Percentiles rank a stretch among this genome's conserved stretches.
Conservation (phyloP, 306 rosid genomes). For the Rosa rugosa region DNA sequence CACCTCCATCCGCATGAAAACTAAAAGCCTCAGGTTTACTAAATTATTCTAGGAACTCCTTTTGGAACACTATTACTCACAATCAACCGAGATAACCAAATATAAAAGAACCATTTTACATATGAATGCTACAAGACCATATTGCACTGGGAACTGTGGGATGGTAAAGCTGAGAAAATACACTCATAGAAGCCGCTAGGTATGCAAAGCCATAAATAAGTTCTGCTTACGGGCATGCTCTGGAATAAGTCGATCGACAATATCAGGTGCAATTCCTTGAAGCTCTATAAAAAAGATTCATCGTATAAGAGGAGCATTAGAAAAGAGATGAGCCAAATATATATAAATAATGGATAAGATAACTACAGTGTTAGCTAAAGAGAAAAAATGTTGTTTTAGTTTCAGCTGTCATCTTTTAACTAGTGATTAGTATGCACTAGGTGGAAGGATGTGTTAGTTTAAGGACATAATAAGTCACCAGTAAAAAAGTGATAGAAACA, state of each 20-base stretch:
- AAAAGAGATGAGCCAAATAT: not conserved
- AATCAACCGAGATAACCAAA: conserved; percentile 18
- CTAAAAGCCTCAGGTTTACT: conserved; percentile 30
- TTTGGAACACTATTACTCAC: conserved; percentile 37
- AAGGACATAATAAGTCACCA: not conserved
- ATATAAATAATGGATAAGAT: not conserved
- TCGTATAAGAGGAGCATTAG: conserved; percentile 11
- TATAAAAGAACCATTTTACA: conserved; percentile 9
- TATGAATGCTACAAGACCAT: conserved; percentile 4
- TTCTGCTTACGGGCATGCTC: conserved; percentile 97
- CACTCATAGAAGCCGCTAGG: conserved; percentile 42
- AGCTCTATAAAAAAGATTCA: conserved; percentile 58
- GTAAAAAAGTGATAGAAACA: not conserved
- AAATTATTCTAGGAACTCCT: conserved; percentile 40
- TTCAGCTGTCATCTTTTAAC: not conserved
- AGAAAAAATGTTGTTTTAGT: not conserved
- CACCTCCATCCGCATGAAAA: conserved; percentile 39
- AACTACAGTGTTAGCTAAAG: not conserved
- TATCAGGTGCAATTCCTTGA: conserved; percentile 71
- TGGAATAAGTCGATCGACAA: conserved; percentile 74
- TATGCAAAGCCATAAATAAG: conserved; percentile 92
- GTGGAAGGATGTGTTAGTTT: not conserved
- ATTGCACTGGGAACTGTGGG: conserved; percentile 9
- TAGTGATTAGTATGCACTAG: not conserved
- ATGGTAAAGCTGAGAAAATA: conserved; percentile 13